These are phyloP conservation scores for Saccharomycopsis fermentans DNA, from an alignment of 805 yeast species.

Conservation along the genomic window DNA sequence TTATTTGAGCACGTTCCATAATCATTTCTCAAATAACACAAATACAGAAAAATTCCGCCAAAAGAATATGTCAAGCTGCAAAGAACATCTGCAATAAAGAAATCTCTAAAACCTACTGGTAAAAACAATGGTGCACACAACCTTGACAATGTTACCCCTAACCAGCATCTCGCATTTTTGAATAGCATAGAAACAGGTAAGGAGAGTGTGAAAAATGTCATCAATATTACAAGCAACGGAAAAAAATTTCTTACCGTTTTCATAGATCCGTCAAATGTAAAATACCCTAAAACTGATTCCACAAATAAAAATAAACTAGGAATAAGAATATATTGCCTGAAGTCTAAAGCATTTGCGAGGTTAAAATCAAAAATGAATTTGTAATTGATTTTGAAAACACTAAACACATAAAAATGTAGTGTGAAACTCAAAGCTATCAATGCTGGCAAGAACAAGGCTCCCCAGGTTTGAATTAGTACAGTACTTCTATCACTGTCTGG, in stretches of 20 bases:
- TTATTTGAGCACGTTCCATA: slow-evolving; percentile 57
- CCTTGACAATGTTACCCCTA: slow-evolving; percentile 61
- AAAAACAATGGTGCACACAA: slow-evolving; percentile 72
- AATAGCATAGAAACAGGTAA: slow-evolving; percentile 53
- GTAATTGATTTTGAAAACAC: slow-evolving; percentile 68
- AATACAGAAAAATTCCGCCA: slow-evolving; percentile 76
- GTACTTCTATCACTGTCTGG: neutral
- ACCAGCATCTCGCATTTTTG: slow-evolving; percentile 67
- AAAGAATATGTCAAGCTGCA: slow-evolving; percentile 83
- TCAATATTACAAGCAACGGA: slow-evolving; percentile 53
- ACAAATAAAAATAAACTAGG: slow-evolving; percentile 51
- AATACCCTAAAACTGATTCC: slow-evolving; percentile 57
- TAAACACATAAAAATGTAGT: slow-evolving; percentile 65
- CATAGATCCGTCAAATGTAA: slow-evolving; percentile 51
- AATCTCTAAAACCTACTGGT: slow-evolving; percentile 93
- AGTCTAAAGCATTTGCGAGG: slow-evolving; percentile 54
- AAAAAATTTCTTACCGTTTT: slow-evolving; percentile 25
- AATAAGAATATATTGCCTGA: slow-evolving; percentile 51
- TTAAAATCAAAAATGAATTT: slow-evolving; percentile 87
- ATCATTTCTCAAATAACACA: slow-evolving; percentile 42
- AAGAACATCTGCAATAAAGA: slow-evolving; percentile 84
- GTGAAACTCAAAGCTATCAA: slow-evolving; percentile 57
- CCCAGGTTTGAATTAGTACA: slow-evolving; percentile 78
- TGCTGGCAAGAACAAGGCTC: slow-evolving; percentile 64
- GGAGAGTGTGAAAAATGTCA: slow-evolving; percentile 34